A percentile compares a stretch with the other conserved stretches of the same genome.
Conservation (phyloP, 108 stramenopile species). For the Parmales sp. region DNA sequence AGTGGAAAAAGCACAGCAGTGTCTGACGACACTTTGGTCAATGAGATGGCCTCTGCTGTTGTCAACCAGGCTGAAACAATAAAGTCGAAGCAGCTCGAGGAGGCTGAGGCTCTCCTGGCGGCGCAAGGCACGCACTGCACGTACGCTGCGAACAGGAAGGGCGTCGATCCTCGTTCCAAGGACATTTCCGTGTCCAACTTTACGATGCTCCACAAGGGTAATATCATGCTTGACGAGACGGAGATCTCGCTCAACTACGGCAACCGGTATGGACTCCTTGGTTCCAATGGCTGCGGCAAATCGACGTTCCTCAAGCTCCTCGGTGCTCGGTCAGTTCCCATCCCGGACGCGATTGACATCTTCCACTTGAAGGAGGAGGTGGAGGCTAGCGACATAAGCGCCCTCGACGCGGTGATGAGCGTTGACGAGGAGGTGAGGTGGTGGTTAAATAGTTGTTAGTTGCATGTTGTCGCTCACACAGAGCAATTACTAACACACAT, state of each 20-base stretch:
- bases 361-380: constrained; percentile 92
- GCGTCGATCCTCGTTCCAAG: constrained; percentile 66
- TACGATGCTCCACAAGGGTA: constrained; percentile 82
- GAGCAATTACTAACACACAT: no score
- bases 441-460: no score
- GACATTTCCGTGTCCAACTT: constrained; percentile 92
- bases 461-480: no score
- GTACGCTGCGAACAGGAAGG: constrained; percentile 49
- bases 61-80: constrained; percentile 39
- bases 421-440: constrained; percentile 94
- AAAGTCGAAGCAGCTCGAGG: constrained; percentile 7
- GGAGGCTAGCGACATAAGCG: constrained; percentile 81
- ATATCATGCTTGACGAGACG: constrained; percentile 82
- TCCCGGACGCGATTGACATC: constrained; percentile 89
- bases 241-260: constrained; percentile 90
- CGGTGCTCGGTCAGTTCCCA: constrained; percentile 85
- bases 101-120: constrained; percentile 57
- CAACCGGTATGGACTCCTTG: constrained; percentile 77
- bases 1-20: neutral
- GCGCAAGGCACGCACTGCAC: constrained; percentile 72
- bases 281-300: constrained; percentile 61
- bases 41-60: constrained; percentile 31
- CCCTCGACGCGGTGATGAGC: constrained; percentile 91
- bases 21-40: constrained; percentile 15
- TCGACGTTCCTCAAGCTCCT: constrained; percentile 80